Evolutionary conservation across 208 protist species (phyloP).

Genomic region (Acanthamoeba castellanii): DNA sequence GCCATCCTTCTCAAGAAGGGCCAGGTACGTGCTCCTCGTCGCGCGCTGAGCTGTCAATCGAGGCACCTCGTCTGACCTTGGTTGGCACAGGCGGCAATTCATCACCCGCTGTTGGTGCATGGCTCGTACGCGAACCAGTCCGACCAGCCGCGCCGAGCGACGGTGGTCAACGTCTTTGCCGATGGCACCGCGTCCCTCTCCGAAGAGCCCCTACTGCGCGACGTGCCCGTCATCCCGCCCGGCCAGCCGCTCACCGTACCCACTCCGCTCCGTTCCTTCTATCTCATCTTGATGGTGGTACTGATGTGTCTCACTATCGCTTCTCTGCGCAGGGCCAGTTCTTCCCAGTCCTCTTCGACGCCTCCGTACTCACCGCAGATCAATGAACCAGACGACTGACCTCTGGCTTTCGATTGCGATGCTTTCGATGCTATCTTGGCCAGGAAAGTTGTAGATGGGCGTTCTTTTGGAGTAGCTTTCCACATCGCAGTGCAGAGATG

Average conservation of each 20-base stretch:
- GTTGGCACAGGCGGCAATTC: not conserved
- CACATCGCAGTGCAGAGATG: too few relatives aligned
- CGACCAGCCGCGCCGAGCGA: slow-evolving; percentile 27
- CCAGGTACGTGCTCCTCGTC: not conserved
- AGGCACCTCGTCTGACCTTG: not conserved
- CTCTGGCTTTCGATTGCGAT: too few relatives aligned
- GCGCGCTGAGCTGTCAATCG: not conserved
- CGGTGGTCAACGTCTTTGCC: slow-evolving; percentile 54
- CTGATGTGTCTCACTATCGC: not conserved
- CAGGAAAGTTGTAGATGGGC: too few relatives aligned
- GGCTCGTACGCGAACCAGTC: slow-evolving; percentile 56
- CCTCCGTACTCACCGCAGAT: too few relatives aligned
- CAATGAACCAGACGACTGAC: too few relatives aligned
- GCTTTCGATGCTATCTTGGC: too few relatives aligned
- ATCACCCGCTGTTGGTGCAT: slow-evolving; percentile 64
- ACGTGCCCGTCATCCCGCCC: not conserved
- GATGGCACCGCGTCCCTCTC: slow-evolving; percentile 2
- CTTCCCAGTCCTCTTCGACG: not conserved
- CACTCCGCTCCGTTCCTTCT: not conserved
- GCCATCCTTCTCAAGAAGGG: slow-evolving; percentile 38
- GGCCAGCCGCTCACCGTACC: not conserved
- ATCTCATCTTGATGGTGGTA: not conserved
- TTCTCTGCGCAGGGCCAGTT: not conserved
- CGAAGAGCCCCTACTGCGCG: slow-evolving; percentile 20
- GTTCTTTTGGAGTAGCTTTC: too few relatives aligned